Percentiles rank a stretch among this genome's conserved stretches.
Conservation (phyloP, 805 yeast species). For the Metschnikowia henanensis region DNA sequence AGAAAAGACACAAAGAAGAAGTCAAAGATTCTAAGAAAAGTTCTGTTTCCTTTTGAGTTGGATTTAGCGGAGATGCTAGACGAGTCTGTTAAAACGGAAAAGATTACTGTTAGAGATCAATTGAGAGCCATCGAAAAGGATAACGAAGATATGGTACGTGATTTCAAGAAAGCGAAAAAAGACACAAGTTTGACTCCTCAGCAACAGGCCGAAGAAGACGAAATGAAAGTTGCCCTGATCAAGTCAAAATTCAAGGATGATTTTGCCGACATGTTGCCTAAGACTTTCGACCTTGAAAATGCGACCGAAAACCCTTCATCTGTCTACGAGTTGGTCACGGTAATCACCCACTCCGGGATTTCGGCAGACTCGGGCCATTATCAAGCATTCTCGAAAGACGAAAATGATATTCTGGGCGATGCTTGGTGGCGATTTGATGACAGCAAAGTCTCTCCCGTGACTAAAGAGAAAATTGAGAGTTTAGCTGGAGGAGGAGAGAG, state of each 20-base stretch:
- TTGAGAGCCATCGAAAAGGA: constrained; percentile 75
- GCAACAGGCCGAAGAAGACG: constrained; percentile 57
- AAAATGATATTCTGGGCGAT: constrained; percentile 59
- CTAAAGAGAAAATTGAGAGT: constrained; percentile 75
- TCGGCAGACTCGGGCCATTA: constrained; percentile 98
- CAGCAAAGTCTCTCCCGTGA: constrained; percentile 79
- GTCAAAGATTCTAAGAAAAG: constrained; percentile 91
- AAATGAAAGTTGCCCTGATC: constrained; percentile 47
- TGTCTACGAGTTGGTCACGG: constrained; percentile 77
- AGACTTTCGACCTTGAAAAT: constrained; percentile 22
- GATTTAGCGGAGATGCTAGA: constrained; percentile 87
- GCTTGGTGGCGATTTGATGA: constrained; percentile 96
- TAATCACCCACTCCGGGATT: constrained; percentile 92
- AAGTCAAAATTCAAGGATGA: constrained; percentile 52
- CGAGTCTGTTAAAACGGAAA: constrained; percentile 65
- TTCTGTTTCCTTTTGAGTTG: constrained; percentile 89
- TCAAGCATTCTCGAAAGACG: constrained; percentile 83
- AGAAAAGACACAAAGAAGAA: constrained; percentile 87
- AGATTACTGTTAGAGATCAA: constrained; percentile 73
- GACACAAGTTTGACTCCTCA: constrained; percentile 41
- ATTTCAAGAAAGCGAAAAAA: constrained; percentile 63
- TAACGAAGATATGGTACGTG: constrained; percentile 68
- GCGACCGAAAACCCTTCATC: constrained; percentile 84
- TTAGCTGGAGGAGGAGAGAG: constrained; percentile 98
- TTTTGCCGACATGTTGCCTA: constrained; percentile 44